These are phyloP conservation scores for Ganoderma leucocontextum DNA, from an alignment of 1,284 basidiomycete species.

Conservation along the genomic window DNA sequence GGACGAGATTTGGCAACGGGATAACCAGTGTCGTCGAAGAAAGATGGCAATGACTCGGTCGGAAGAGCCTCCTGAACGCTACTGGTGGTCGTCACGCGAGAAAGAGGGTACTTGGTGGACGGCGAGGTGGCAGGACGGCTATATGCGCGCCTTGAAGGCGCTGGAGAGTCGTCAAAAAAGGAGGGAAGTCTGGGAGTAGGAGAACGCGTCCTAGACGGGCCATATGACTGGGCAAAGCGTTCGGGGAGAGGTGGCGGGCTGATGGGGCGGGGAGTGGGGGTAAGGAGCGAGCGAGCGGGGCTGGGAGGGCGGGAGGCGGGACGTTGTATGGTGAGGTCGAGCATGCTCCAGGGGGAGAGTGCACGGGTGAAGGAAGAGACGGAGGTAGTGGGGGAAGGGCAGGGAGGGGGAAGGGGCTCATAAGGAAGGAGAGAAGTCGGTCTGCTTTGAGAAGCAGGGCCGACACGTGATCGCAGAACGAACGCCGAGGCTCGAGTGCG, in stretches of 20 bases:
- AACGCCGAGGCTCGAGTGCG: conserved; percentile 41
- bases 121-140: conserved; percentile 30
- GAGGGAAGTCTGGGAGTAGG: conserved; percentile 26
- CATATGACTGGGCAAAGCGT: conserved; percentile 14
- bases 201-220: conserved; percentile 16
- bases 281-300: conserved; percentile 27
- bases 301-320: conserved; percentile 33
- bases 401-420: conserved; percentile 31
- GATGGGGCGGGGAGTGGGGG: conserved; percentile 24
- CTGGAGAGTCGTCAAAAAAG: conserved; percentile 33
- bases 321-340: conserved; percentile 28
- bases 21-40: conserved; percentile 35
- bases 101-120: conserved; percentile 23
- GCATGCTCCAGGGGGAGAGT: conserved; percentile 32
- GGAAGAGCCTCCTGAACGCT: conserved; percentile 18
- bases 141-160: conserved; percentile 24
- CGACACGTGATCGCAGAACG: conserved; percentile 36
- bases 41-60: conserved; percentile 25
- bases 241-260: conserved; percentile 24
- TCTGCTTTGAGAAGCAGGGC: conserved; percentile 20
- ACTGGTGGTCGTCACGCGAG: conserved; percentile 19
- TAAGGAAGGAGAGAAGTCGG: conserved; percentile 26
- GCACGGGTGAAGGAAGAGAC: conserved; percentile 28
- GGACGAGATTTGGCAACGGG: conserved; percentile 23
- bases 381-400: conserved; percentile 33